These are phyloP conservation scores for Solanum lycopersicoides DNA, from an alignment of 257 asterid species.

Conservation along the genomic window DNA sequence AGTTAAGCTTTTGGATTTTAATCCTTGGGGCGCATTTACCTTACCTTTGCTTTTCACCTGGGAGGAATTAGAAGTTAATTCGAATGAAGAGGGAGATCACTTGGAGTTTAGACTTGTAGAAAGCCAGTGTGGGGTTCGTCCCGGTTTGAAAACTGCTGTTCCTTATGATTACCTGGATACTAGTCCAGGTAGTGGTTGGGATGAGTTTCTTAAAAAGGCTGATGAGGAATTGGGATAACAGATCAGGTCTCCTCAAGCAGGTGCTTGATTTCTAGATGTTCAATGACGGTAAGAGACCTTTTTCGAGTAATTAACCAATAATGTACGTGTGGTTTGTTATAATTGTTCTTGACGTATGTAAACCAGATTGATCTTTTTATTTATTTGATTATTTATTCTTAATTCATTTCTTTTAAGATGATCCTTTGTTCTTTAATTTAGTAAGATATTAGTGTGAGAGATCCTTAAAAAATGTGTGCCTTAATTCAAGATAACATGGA, in stretches of 20 bases:
- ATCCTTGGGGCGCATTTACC: slow-evolving; percentile 86
- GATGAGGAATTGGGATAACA: slow-evolving; percentile 42
- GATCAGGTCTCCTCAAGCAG: slow-evolving; percentile 22
- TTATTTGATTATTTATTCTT: neutral
- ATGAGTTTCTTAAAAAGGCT: slow-evolving; percentile 60
- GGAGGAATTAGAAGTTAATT: slow-evolving; percentile 66
- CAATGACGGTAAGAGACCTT: neutral
- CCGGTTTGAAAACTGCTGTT: slow-evolving; percentile 80
- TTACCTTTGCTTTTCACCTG: slow-evolving; percentile 63
- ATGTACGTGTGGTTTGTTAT: neutral
- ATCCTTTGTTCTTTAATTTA: neutral
- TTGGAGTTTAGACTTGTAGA: slow-evolving; percentile 61
- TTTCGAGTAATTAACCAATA: neutral
- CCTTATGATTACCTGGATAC: slow-evolving; percentile 82
- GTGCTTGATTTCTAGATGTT: slow-evolving; percentile 24
- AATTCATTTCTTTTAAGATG: neutral
- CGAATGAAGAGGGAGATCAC: slow-evolving; percentile 10
- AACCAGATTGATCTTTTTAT: neutral
- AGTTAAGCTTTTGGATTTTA: slow-evolving; percentile 82
- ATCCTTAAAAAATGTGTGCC: neutral
- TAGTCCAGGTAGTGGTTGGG: slow-evolving; percentile 89
- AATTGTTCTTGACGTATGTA: neutral
- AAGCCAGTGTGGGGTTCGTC: slow-evolving; percentile 58
- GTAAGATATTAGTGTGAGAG: neutral
- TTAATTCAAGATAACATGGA: neutral